phyloP scores from a whole-genome alignment of 441 rosid genomes.

The Aquilaria agallochum region DNA sequence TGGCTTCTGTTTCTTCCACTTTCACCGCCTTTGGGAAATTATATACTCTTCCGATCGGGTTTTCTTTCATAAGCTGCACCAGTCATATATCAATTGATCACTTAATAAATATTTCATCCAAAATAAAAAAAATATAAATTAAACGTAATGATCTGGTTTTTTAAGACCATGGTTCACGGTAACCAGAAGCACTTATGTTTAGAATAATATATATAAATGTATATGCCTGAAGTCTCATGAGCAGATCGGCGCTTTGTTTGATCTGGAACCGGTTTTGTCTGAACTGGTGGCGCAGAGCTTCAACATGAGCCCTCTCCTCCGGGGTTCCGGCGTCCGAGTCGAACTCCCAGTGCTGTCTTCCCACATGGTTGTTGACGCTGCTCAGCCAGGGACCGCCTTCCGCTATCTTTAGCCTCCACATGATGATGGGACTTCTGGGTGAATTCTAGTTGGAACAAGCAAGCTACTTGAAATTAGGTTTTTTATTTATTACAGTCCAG shows the following conservation, averaged over 20 bases:
- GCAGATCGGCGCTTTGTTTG: constrained; percentile 41
- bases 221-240: constrained; percentile 44
- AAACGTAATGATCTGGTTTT: neutral
- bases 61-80: constrained; percentile 28
- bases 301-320: constrained; percentile 32
- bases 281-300: constrained; percentile 24
- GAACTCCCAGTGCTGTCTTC: constrained; percentile 55
- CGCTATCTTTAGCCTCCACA: constrained; percentile 55
- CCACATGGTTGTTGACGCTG: constrained; percentile 33
- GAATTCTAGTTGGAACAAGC: no score
- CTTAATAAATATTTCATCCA: no score
- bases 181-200: neutral
- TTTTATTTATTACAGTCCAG: no score
- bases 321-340: constrained; percentile 39
- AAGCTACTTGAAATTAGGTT: neutral
- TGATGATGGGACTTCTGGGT: constrained; percentile 1
- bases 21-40: constrained; percentile 22
- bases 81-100: neutral
- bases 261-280: constrained; percentile 20
- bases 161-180: no score
- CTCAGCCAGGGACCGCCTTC: constrained; percentile 35
- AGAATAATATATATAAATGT: neutral
- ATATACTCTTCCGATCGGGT: constrained; percentile 17
- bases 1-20: constrained; percentile 26
- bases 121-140: no score